phyloP scores from a whole-genome alignment of 805 yeast genomes.

The Sugiyamaella chiloensis region DNA sequence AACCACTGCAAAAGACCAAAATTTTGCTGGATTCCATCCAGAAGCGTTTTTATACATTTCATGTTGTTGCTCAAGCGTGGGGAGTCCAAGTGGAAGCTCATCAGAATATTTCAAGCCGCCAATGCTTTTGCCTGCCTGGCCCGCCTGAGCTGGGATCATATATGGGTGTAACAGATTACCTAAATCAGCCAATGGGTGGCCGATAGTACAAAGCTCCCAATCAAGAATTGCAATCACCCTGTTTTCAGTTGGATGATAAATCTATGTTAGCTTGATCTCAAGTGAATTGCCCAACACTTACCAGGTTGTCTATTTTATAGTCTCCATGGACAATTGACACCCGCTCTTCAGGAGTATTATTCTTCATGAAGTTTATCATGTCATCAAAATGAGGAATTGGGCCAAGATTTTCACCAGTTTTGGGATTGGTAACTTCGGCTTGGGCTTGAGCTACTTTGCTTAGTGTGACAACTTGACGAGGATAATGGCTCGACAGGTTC shows the following conservation, averaged over 20 bases:
- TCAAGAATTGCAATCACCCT: slow-evolving; percentile 55
- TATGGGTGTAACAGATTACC: slow-evolving; percentile 58
- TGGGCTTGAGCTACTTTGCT: slow-evolving; percentile 42
- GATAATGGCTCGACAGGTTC: slow-evolving; percentile 44
- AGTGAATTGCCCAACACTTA: background rate
- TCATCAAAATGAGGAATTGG: slow-evolving; percentile 47
- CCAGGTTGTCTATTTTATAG: slow-evolving; percentile 59
- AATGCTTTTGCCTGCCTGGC: no score
- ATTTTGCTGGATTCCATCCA: slow-evolving; percentile 42
- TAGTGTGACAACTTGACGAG: slow-evolving; percentile 50
- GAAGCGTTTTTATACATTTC: slow-evolving; percentile 31
- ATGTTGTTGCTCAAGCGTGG: slow-evolving; percentile 23
- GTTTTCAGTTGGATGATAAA: slow-evolving; percentile 53
- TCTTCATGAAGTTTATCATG: slow-evolving; percentile 42
- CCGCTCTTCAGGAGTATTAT: slow-evolving; percentile 45
- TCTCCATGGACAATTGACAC: slow-evolving; percentile 59
- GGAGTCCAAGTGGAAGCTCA: slow-evolving; percentile 25
- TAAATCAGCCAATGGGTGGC: slow-evolving; percentile 61
- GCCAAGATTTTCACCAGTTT: slow-evolving; percentile 37
- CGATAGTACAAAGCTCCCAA: slow-evolving; percentile 65
- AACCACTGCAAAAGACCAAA: slow-evolving; percentile 53
- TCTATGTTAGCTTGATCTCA: no score
- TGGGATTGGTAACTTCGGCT: slow-evolving; percentile 29
- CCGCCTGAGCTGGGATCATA: slow-evolving; percentile 38
- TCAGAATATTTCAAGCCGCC: slow-evolving; percentile 14